phyloP scores from a whole-genome alignment of 805 yeast species.

The Suhomyces pyralidae region DNA sequence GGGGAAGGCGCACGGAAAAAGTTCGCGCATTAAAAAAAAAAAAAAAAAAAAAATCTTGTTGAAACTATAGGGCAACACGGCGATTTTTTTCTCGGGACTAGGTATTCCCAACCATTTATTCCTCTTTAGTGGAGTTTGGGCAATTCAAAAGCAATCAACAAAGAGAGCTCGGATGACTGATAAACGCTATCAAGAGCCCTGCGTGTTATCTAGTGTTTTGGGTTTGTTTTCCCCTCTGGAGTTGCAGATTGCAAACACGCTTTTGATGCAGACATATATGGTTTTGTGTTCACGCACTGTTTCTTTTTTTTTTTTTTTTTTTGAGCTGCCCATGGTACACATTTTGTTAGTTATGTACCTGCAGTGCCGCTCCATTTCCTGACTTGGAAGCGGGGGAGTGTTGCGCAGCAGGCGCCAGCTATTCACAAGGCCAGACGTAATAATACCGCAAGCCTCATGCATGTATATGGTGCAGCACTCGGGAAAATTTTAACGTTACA shows the following conservation, averaged over 20 bases:
- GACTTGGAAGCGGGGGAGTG: neutral
- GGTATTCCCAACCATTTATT: neutral
- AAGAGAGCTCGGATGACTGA: neutral
- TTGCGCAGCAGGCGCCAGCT: neutral
- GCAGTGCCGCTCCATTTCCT: neutral
- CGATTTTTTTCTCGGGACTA: neutral
- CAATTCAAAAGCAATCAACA: neutral
- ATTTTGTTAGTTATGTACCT: neutral
- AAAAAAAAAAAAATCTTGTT: neutral
- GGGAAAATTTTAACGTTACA: neutral
- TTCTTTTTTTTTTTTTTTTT: neutral
- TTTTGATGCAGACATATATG: neutral
- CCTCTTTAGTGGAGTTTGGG: neutral
- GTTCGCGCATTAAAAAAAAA: neutral
- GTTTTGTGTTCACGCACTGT: neutral
- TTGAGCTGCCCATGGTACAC: neutral
- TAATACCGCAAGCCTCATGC: neutral
- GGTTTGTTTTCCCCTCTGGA: neutral
- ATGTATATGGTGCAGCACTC: neutral
- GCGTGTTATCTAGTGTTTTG: neutral
- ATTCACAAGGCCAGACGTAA: neutral
- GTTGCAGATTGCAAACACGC: neutral
- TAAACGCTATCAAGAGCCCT: neutral
- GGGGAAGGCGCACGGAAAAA: neutral
- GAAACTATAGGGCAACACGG: neutral